These are phyloP conservation scores for Corymbia citriodora DNA, from an alignment of 441 rosid species.

Conservation along the genomic window DNA sequence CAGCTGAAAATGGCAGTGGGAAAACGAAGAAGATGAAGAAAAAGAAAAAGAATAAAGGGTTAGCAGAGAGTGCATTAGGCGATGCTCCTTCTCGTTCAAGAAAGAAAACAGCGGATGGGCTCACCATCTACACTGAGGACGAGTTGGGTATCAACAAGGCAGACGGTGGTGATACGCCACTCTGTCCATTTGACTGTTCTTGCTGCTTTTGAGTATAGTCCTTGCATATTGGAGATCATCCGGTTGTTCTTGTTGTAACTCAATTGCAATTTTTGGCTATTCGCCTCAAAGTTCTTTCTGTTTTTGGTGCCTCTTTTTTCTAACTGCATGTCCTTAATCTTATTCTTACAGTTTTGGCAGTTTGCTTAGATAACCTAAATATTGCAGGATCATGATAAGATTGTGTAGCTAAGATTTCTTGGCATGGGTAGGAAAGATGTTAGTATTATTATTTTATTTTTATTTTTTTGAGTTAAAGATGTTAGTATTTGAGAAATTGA, in stretches of 20 bases:
- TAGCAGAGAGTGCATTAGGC: slow-evolving; percentile 11
- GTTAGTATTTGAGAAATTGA: neutral
- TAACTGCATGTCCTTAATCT: neutral
- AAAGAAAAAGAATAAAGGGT: slow-evolving; percentile 28
- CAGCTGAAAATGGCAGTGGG: neutral
- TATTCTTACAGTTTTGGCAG: neutral
- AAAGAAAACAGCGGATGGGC: slow-evolving; percentile 53
- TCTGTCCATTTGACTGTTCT: slow-evolving; percentile 53
- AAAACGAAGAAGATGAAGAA: slow-evolving; percentile 6
- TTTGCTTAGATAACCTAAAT: neutral
- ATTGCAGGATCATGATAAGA: neutral
- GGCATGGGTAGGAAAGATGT: neutral
- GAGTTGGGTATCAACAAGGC: slow-evolving; percentile 59
- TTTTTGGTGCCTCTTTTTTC: neutral
- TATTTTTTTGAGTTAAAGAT: neutral
- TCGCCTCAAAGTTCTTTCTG: neutral
- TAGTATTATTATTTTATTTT: neutral
- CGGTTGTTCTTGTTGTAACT: neutral
- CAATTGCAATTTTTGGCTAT: neutral
- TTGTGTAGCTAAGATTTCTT: neutral
- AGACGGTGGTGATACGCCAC: slow-evolving; percentile 57
- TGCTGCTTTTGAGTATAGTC: neutral
- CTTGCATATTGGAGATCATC: neutral
- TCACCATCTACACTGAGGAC: slow-evolving; percentile 46
- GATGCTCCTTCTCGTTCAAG: slow-evolving; percentile 22